Evolutionary conservation across 495 filamentous ascomycete genomes (phyloP).

Genomic region (Clohesyomyces aquaticus): DNA sequence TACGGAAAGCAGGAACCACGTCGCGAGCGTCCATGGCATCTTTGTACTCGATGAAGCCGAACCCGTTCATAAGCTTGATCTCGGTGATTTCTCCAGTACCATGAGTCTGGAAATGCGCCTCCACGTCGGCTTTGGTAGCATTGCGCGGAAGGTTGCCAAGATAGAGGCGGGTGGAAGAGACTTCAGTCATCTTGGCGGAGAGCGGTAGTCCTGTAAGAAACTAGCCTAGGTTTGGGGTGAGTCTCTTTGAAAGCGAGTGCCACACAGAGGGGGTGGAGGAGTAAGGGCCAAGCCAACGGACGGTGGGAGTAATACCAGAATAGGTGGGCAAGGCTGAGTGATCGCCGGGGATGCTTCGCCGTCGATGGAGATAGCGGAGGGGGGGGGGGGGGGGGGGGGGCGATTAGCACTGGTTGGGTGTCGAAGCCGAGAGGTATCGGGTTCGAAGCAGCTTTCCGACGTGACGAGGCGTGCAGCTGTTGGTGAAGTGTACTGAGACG

Average conservation of each 20-base stretch:
- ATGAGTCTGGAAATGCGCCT: slow-evolving; percentile 92
- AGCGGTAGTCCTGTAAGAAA: neutral
- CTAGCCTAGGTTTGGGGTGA: slow-evolving; percentile 24
- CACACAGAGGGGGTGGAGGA: neutral
- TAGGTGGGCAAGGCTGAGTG: neutral
- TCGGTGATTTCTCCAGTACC: slow-evolving; percentile 96
- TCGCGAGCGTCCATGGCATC: slow-evolving; percentile 96
- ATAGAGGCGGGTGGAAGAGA: slow-evolving; percentile 92
- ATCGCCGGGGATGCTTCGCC: neutral
- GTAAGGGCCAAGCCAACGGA: neutral
- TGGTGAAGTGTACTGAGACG: neutral
- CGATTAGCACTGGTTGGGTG: too few species aligned
- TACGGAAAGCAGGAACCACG: slow-evolving; percentile 81
- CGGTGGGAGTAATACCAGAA: neutral
- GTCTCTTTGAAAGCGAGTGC: neutral
- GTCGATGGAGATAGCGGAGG: neutral
- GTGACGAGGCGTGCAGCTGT: neutral
- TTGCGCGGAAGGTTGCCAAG: slow-evolving; percentile 95
- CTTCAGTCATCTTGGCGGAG: slow-evolving; percentile 63
- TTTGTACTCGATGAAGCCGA: slow-evolving; percentile 99
- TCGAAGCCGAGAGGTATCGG: neutral
- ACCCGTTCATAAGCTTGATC: slow-evolving; percentile 99
- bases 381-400: too few species aligned
- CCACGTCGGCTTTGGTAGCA: slow-evolving; percentile 94
- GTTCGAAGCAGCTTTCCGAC: neutral